Evolutionary conservation across 768 basidiomycete genomes (phyloP).

Genomic region (Lactarius deliciosus): DNA sequence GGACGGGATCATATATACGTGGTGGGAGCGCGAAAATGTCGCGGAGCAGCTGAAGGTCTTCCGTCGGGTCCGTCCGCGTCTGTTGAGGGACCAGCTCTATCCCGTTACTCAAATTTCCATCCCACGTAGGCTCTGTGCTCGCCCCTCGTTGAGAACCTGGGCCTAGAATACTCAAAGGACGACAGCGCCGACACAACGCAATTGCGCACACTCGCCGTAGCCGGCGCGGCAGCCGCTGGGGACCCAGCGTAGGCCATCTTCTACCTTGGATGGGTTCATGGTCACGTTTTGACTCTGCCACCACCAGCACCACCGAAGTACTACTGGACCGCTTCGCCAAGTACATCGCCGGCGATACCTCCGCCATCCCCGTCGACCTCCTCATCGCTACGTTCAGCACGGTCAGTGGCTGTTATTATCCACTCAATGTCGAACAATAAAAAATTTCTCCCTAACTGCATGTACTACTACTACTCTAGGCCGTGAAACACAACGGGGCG

Average conservation of each 20-base stretch:
- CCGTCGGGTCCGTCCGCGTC: constrained; percentile 47
- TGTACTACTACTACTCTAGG: constrained; percentile 39
- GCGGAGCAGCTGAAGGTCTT: constrained; percentile 58
- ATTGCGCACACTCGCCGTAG: constrained; percentile 73
- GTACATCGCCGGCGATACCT: constrained; percentile 71
- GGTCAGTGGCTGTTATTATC: constrained; percentile 39
- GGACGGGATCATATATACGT: constrained; percentile 54
- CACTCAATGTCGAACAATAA: not conserved
- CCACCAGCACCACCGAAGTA: constrained; percentile 67
- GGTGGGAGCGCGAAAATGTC: constrained; percentile 77
- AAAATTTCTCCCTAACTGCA: not conserved
- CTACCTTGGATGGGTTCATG: not conserved
- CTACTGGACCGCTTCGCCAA: constrained; percentile 67
- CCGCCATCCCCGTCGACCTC: constrained; percentile 78
- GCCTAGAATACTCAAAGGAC: constrained; percentile 65
- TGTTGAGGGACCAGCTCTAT: not conserved
- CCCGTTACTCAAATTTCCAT: not conserved
- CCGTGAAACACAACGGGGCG: constrained; percentile 70
- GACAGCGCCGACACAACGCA: constrained; percentile 70
- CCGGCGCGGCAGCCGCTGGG: constrained; percentile 49
- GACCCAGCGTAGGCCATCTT: constrained; percentile 40
- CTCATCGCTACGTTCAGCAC: constrained; percentile 52
- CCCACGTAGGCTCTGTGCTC: constrained; percentile 54
- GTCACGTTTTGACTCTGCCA: constrained; percentile 31
- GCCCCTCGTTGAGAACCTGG: constrained; percentile 76